Percentiles rank a stretch among this genome's conserved stretches.
These are phyloP conservation scores for Cucurbita pepo DNA, from an alignment of 306 rosid genomes.

Conservation along the genomic window DNA sequence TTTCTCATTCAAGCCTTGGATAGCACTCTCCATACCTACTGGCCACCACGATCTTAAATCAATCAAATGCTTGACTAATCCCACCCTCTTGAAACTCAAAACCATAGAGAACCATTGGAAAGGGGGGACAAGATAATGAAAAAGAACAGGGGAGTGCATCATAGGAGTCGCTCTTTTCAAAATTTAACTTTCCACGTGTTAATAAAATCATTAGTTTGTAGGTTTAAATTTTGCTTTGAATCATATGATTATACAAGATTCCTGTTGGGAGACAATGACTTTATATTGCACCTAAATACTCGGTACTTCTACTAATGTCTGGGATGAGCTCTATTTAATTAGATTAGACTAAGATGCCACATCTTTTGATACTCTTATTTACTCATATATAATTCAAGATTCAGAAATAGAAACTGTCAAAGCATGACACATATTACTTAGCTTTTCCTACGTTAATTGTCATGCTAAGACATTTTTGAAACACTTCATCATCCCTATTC, in stretches of 20 bases:
- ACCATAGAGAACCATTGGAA: not conserved
- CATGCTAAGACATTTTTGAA: not conserved
- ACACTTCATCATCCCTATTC: not conserved
- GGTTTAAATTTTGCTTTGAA: not conserved
- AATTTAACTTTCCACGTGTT: not conserved
- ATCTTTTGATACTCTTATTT: not conserved
- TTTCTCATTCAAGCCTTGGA: not conserved
- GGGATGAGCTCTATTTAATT: not conserved
- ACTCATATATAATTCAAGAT: too few species aligned
- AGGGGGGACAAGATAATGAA: not conserved
- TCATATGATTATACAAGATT: not conserved
- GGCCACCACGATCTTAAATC: not conserved
- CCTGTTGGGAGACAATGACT: not conserved
- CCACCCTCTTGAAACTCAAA: not conserved
- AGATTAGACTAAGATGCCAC: not conserved
- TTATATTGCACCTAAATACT: not conserved
- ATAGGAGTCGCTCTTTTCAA: not conserved
- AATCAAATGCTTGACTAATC: not conserved
- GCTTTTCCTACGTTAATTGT: not conserved
- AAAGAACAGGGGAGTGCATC: not conserved
- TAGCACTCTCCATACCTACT: not conserved
- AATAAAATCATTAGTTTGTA: not conserved
- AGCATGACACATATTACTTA: not conserved
- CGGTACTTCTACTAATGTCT: not conserved
- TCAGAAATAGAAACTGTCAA: not conserved